Evolutionary conservation across 352 stramenopile genomes (phyloP).

Genomic region (Phytophthora litchii): DNA sequence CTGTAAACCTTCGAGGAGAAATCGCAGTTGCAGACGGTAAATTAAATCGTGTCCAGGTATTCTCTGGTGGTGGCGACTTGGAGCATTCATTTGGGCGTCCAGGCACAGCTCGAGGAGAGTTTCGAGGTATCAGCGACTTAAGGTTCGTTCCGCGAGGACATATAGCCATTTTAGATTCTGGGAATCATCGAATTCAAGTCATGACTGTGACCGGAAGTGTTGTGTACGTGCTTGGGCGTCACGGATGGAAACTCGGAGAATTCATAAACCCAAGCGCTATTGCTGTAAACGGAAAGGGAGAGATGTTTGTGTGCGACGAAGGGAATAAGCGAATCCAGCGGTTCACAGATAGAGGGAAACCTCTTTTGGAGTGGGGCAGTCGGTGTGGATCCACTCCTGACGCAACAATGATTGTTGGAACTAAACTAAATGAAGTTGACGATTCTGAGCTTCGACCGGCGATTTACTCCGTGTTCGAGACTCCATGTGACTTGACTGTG

Average conservation of each 20-base stretch:
- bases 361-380: conserved; percentile 53
- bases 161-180: conserved; percentile 55
- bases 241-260: conserved; percentile 38
- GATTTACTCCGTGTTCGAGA: conserved; percentile 40
- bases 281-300: conserved; percentile 43
- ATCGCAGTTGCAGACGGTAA: conserved; percentile 66
- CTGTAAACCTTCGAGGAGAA: conserved; percentile 55
- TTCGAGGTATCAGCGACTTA: conserved; percentile 51
- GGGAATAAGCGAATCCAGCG: conserved; percentile 70
- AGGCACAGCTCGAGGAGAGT: conserved; percentile 51
- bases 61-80: conserved; percentile 53
- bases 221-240: conserved; percentile 41
- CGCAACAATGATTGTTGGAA: neutral
- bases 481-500: conserved; percentile 24
- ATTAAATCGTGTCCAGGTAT: conserved; percentile 61
- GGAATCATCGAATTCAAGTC: conserved; percentile 65
- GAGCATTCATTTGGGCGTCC: conserved; percentile 54
- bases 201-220: conserved; percentile 52
- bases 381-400: conserved; percentile 17
- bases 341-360: conserved; percentile 48
- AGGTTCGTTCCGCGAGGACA: conserved; percentile 59
- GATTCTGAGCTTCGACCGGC: conserved; percentile 3
- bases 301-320: conserved; percentile 64
- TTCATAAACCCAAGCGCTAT: conserved; percentile 48
- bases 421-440: neutral